phyloP scores from a whole-genome alignment of 2,329 filamentous ascomycete genomes.

The Arthroderma uncinatum region DNA sequence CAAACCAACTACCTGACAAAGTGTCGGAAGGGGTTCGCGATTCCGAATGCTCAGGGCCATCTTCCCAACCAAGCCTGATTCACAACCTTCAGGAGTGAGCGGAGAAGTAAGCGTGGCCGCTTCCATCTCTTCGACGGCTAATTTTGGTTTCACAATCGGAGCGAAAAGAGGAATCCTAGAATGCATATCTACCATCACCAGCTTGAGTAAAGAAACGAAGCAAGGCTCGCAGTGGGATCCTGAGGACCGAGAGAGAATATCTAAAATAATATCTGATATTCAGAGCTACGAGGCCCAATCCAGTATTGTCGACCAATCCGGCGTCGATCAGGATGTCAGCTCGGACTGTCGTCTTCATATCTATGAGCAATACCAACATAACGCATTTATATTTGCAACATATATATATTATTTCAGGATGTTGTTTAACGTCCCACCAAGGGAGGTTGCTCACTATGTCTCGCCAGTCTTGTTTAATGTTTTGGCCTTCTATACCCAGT shows the following conservation, averaged over 20 bases:
- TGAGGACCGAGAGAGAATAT: neutral
- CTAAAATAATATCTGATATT: neutral
- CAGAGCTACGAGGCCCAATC: neutral
- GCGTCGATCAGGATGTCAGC: too few species aligned
- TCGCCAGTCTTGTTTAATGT: constrained; percentile 12
- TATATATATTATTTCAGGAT: constrained; percentile 16
- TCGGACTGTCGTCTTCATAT: too few species aligned
- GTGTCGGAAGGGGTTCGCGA: too few species aligned
- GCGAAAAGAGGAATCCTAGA: constrained; percentile 12
- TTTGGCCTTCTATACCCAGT: constrained; percentile 8
- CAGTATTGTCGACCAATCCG: neutral
- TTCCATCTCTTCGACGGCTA: neutral
- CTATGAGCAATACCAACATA: constrained; percentile 11
- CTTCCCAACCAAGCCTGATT: too few species aligned
- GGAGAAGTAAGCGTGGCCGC: neutral
- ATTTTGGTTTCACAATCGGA: constrained; percentile 16
- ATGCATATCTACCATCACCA: constrained; percentile 15
- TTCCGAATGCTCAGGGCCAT: too few species aligned
- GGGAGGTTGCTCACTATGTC: constrained; percentile 12
- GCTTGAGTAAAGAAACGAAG: neutral
- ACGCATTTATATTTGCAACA: constrained; percentile 15
- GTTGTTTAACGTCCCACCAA: constrained; percentile 15
- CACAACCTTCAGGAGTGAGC: neutral
- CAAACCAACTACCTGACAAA: too few species aligned
- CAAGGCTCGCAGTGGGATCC: neutral